Percentiles rank a stretch among this genome's conserved stretches.
Evolutionary conservation across 2,329 filamentous ascomycete genomes (phyloP).

Genomic region (Stagonosporopsis rhizophila): DNA sequence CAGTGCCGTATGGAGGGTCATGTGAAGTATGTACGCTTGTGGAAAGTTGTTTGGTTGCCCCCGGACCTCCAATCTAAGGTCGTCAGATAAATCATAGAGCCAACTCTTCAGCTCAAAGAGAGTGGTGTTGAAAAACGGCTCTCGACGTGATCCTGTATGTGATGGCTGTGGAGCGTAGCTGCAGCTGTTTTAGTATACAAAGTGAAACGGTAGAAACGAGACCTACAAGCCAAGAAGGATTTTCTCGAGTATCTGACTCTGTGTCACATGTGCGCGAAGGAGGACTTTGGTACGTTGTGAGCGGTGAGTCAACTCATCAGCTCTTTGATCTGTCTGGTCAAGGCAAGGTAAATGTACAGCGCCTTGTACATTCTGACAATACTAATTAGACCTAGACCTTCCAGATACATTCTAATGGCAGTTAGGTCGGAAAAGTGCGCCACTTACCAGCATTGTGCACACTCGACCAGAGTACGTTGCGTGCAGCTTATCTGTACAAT

Average conservation of each 20-base stretch:
- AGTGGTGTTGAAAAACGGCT: constrained; percentile 41
- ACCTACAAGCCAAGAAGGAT: constrained; percentile 6
- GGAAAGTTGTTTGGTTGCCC: constrained; percentile 25
- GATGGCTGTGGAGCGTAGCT: constrained; percentile 34
- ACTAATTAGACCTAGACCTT: not conserved
- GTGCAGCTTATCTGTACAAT: constrained; percentile 47
- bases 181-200: not conserved
- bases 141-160: constrained; percentile 33
- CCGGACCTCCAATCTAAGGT: constrained; percentile 36
- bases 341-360: not conserved
- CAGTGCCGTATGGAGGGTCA: constrained; percentile 46
- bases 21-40: constrained; percentile 43
- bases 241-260: constrained; percentile 3
- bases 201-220: too few relatives aligned
- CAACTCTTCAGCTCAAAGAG: constrained; percentile 46
- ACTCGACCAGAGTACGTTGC: constrained; percentile 48
- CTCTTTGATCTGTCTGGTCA: too few relatives aligned
- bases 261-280: not conserved
- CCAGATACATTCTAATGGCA: not conserved
- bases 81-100: constrained; percentile 45
- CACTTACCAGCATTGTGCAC: constrained; percentile 46
- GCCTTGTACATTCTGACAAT: constrained; percentile 2
- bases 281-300: not conserved
- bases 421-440: not conserved
- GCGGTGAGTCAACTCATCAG: not conserved